A percentile compares a stretch with the other conserved stretches of the same genome.
Evolutionary conservation across 2,329 filamentous ascomycete species (phyloP).

Genomic region (Alternaria panax): DNA sequence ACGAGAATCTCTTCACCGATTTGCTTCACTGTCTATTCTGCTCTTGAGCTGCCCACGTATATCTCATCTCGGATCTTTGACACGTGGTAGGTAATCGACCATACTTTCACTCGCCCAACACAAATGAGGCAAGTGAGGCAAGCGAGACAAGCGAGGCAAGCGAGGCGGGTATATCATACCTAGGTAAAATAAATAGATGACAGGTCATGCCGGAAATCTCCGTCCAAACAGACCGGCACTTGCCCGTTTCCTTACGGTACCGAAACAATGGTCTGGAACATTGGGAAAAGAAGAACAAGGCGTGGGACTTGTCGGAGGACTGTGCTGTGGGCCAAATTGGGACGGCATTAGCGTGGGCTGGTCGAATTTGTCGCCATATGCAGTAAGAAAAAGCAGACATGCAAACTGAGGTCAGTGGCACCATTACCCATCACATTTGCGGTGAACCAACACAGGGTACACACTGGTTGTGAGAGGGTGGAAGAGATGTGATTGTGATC

Average conservation of each 20-base stretch:
- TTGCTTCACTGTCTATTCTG: not conserved
- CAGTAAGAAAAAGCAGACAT: not conserved
- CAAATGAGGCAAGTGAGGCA: not conserved
- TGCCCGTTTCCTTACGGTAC: not conserved
- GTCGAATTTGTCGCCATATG: not conserved
- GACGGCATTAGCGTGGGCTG: not conserved
- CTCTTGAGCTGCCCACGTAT: not conserved
- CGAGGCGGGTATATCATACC: not conserved
- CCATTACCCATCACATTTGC: not conserved
- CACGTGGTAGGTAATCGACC: not conserved
- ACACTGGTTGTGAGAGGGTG: not conserved
- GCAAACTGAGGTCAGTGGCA: not conserved
- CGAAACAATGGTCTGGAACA: not conserved
- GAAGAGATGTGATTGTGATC: slow-evolving; percentile 1
- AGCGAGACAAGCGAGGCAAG: not conserved
- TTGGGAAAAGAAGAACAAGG: not conserved
- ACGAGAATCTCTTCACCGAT: too few species aligned
- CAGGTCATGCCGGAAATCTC: not conserved
- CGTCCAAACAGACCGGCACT: not conserved
- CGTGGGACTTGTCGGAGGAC: not conserved
- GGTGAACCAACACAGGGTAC: slow-evolving; percentile 4
- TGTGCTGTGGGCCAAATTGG: not conserved
- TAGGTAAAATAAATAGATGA: not conserved
- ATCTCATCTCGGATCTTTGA: not conserved
- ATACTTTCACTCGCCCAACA: not conserved